A percentile compares a stretch with the other conserved stretches of the same genome.
Conservation (phyloP, 1,284 basidiomycete genomes). For the Golubevia sp. region DNA sequence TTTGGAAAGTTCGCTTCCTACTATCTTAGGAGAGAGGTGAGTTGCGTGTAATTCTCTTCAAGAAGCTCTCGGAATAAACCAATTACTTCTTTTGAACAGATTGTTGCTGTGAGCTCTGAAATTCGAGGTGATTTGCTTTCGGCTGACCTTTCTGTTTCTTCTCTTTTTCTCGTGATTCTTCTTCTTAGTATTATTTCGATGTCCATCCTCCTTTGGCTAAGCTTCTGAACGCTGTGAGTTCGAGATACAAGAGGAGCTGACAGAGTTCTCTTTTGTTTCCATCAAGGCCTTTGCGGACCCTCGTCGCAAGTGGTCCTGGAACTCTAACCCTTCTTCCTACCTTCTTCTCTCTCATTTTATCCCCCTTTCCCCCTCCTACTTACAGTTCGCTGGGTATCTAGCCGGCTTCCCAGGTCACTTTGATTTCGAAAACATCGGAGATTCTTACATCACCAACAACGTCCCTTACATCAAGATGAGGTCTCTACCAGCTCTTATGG, state of each 20-base stretch:
- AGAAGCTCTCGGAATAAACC: neutral
- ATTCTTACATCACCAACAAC: conserved; percentile 40
- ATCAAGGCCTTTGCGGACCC: no score
- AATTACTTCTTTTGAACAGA: neutral
- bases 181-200: conserved; percentile 47
- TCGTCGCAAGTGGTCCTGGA: conserved; percentile 22
- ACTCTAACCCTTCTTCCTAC: neutral
- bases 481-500: conserved; percentile 45
- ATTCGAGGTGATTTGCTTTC: no score
- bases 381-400: conserved; percentile 40
- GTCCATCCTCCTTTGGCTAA: conserved; percentile 61
- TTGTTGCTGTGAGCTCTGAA: conserved; percentile 4
- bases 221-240: conserved; percentile 26
- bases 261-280: no score
- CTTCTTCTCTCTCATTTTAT: neutral
- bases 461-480: conserved; percentile 57
- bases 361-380: neutral
- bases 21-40: conserved; percentile 46
- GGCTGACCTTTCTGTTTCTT: neutral
- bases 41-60: neutral
- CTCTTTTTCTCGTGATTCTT: neutral
- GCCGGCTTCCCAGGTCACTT: conserved; percentile 57
- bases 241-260: no score
- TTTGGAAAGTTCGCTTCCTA: conserved; percentile 61
- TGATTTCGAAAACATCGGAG: conserved; percentile 57